phyloP scores from a whole-genome alignment of 139 green algal species.

The Trebouxia sp. region DNA sequence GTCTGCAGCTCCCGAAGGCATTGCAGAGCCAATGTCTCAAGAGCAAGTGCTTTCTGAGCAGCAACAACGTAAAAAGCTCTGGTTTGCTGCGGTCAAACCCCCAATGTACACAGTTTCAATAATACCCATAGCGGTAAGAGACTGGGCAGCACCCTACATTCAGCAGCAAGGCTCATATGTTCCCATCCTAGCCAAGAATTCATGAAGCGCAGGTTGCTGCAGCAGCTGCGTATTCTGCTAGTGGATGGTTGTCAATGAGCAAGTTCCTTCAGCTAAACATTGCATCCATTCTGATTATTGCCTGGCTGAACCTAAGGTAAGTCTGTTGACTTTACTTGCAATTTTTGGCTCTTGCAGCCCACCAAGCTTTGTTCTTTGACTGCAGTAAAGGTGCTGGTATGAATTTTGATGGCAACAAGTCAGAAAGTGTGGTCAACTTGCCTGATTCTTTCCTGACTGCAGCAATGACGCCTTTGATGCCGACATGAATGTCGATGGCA shows the following conservation, averaged over 20 bases:
- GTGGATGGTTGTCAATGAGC: conserved; percentile 41
- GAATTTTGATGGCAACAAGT: conserved; percentile 86
- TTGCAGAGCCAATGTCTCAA: conserved; percentile 13
- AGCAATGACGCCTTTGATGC: conserved; percentile 97
- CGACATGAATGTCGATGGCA: conserved; percentile 83
- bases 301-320: conserved; percentile 95
- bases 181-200: too few species aligned
- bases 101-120: conserved; percentile 93
- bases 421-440: conserved; percentile 33
- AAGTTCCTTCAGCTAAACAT: conserved; percentile 55
- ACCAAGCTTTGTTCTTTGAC: not conserved
- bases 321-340: not conserved
- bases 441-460: conserved; percentile 8
- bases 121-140: conserved; percentile 80
- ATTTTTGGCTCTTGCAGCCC: not conserved
- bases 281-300: conserved; percentile 80
- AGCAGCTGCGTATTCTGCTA: conserved; percentile 57
- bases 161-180: too few species aligned
- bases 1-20: not conserved
- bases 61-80: conserved; percentile 53
- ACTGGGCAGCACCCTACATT: too few species aligned
- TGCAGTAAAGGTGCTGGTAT: conserved; percentile 91
- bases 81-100: conserved; percentile 84
- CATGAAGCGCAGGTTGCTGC: conserved; percentile 62
- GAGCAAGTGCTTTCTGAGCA: not conserved